These are phyloP conservation scores for Chlamydomonas incerta DNA, from an alignment of 139 green algal species.

Conservation along the genomic window DNA sequence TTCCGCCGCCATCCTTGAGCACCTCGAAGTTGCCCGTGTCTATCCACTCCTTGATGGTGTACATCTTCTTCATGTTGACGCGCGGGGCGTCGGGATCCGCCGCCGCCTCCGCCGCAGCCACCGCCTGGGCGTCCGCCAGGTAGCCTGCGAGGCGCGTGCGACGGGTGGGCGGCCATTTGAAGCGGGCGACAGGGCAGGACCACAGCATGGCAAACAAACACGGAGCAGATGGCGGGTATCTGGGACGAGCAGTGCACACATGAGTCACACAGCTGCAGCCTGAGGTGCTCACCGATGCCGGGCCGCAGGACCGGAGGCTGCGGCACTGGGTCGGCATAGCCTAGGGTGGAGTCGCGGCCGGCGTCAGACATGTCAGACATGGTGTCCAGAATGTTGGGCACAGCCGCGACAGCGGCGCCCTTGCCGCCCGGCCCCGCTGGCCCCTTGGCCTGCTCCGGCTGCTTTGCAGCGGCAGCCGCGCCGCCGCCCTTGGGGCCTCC, in stretches of 20 bases:
- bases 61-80: constrained; percentile 43
- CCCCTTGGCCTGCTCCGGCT: no score
- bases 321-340: no score
- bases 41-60: constrained; percentile 40
- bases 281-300: background rate
- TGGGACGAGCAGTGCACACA: no score
- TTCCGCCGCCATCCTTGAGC: background rate
- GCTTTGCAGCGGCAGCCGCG: no score
- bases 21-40: constrained; percentile 36
- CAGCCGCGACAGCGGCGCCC: no score
- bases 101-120: background rate
- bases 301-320: background rate
- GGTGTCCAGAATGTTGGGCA: background rate
- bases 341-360: no score
- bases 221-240: no score
- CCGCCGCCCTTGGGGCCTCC: background rate
- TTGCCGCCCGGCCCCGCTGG: no score
- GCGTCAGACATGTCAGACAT: background rate
- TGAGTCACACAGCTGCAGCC: no score
- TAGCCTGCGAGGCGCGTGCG: constrained; percentile 2
- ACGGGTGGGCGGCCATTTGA: no score
- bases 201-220: no score
- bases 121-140: constrained; percentile 5
- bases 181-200: no score
- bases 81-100: background rate